Conservation (phyloP, 208 protist genomes). For the Trypanosomatidae sp. region DNA sequence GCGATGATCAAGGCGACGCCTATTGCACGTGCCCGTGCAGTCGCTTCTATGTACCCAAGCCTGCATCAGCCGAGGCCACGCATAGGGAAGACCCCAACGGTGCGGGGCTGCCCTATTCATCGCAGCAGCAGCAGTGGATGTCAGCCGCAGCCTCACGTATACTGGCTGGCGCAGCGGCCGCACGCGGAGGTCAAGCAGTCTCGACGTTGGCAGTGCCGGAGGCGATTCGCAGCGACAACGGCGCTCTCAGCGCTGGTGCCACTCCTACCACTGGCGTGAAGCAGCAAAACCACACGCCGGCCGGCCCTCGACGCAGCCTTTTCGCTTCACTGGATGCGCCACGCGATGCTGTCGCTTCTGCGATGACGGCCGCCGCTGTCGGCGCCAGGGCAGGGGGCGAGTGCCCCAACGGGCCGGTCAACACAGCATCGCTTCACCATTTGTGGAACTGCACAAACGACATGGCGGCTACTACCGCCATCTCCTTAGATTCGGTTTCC, state of each 20-base stretch:
- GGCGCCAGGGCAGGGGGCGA: background rate
- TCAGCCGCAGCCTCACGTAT: background rate
- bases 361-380: background rate
- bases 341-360: slow-evolving; percentile 1
- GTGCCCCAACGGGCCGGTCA: slow-evolving; percentile 5
- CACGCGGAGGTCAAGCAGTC: background rate
- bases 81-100: background rate
- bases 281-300: background rate
- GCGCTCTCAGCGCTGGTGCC: background rate
- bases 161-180: background rate
- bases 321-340: slow-evolving; percentile 11
- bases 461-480: no score
- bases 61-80: background rate
- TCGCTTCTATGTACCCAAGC: slow-evolving; percentile 15
- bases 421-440: slow-evolving; percentile 9
- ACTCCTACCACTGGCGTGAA: background rate
- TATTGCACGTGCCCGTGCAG: slow-evolving; percentile 29
- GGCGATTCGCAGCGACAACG: background rate
- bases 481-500: background rate
- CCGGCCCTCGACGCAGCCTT: slow-evolving; percentile 4
- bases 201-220: background rate
- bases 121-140: background rate
- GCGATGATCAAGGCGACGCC: slow-evolving; percentile 18
- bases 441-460: background rate
- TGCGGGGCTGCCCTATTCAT: background rate